Percentiles rank a stretch among this genome's conserved stretches.
Conservation (phyloP, 1,284 basidiomycete genomes). For the Fomitopsis betulina region DNA sequence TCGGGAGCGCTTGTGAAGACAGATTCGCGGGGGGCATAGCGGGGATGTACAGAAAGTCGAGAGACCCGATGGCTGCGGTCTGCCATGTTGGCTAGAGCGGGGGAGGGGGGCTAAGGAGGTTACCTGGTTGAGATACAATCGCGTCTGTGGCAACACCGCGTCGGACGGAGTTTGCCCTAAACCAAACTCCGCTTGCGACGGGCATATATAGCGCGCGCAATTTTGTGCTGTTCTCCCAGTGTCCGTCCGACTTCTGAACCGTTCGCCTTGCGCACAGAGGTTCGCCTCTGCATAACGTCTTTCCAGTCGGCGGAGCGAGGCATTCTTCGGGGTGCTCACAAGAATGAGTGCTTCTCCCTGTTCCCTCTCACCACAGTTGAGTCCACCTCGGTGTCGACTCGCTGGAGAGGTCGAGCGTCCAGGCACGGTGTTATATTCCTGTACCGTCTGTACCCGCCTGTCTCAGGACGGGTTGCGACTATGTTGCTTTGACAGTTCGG, state of each 20-base stretch:
- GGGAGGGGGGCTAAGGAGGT: not conserved
- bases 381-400: constrained; percentile 31
- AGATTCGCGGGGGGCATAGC: constrained; percentile 53
- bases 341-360: constrained; percentile 46
- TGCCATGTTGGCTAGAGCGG: not conserved
- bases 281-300: constrained; percentile 34
- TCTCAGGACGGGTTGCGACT: constrained; percentile 46
- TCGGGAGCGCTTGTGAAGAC: constrained; percentile 61
- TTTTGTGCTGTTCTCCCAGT: constrained; percentile 26
- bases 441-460: constrained; percentile 57
- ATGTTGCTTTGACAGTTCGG: constrained; percentile 75
- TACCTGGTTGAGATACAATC: not conserved
- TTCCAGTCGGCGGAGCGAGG: constrained; percentile 77
- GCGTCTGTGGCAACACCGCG: constrained; percentile 24
- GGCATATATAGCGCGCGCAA: constrained; percentile 21
- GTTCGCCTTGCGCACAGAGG: constrained; percentile 31
- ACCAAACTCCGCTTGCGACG: constrained; percentile 24
- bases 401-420: constrained; percentile 46
- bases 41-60: constrained; percentile 53
- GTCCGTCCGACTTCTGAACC: constrained; percentile 37
- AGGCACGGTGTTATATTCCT: constrained; percentile 69
- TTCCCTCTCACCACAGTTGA: constrained; percentile 29
- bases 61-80: constrained; percentile 36
- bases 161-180: constrained; percentile 13
- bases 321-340: constrained; percentile 58